Conservation (phyloP, 2,329 filamentous ascomycete species). For the Penicillium sp. region DNA sequence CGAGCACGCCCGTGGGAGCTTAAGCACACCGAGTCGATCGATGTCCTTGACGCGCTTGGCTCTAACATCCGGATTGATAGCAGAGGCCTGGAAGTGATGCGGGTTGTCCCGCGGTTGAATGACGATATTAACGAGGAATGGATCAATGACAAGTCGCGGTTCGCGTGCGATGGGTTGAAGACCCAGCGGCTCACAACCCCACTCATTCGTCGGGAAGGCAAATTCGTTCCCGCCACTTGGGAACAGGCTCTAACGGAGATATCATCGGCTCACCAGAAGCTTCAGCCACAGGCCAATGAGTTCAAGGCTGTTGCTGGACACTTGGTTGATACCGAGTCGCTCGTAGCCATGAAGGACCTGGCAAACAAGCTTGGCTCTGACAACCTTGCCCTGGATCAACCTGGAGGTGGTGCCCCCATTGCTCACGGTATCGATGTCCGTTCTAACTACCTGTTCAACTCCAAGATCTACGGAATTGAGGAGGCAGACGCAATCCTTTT, state of each 20-base stretch:
- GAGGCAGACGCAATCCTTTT: slow-evolving; percentile 90
- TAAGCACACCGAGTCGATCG: slow-evolving; percentile 92
- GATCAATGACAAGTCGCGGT: slow-evolving; percentile 98
- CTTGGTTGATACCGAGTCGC: slow-evolving; percentile 84
- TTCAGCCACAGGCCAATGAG: slow-evolving; percentile 84
- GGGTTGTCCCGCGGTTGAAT: slow-evolving; percentile 86
- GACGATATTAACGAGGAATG: slow-evolving; percentile 99
- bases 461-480: slow-evolving; percentile 87
- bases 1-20: slow-evolving; percentile 95
- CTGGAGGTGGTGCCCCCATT: slow-evolving; percentile 75
- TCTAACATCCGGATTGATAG: slow-evolving; percentile 94
- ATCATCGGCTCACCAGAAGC: slow-evolving; percentile 71
- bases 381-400: slow-evolving; percentile 89
- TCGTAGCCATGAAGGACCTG: slow-evolving; percentile 95
- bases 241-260: slow-evolving; percentile 92
- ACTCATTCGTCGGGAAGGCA: slow-evolving; percentile 79
- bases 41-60: slow-evolving; percentile 87
- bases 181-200: slow-evolving; percentile 94
- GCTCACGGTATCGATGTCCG: slow-evolving; percentile 92
- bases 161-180: slow-evolving; percentile 93
- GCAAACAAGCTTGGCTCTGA: slow-evolving; percentile 96
- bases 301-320: slow-evolving; percentile 94
- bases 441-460: slow-evolving; percentile 96
- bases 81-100: slow-evolving; percentile 93
- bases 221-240: slow-evolving; percentile 91